phyloP scores from a whole-genome alignment of 371 early-diverging fungal genomes.

The Lichtheimia corymbifera region DNA sequence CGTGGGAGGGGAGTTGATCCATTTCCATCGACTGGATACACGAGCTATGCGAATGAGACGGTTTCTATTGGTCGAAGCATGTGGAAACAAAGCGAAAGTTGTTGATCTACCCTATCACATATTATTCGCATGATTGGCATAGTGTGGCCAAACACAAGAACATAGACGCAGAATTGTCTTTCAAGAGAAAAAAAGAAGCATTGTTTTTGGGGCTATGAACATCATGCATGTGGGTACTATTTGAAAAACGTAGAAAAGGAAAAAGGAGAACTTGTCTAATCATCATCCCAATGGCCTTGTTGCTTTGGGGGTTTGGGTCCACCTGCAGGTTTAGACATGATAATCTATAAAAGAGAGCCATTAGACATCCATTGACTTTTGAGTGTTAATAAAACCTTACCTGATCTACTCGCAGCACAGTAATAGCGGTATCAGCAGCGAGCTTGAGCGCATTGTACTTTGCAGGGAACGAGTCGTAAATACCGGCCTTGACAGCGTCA shows the following conservation, averaged over 20 bases:
- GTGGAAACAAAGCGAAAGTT: too few species aligned
- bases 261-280: slow-evolving; percentile 41
- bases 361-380: not conserved
- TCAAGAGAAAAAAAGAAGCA: not conserved
- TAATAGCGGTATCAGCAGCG: slow-evolving; percentile 93
- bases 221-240: not conserved
- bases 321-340: slow-evolving; percentile 98
- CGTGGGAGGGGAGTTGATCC: too few species aligned
- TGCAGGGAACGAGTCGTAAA: slow-evolving; percentile 79
- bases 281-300: slow-evolving; percentile 91
- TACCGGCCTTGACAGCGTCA: slow-evolving; percentile 77
- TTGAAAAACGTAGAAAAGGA: too few species aligned
- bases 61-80: too few species aligned
- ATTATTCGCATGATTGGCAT: too few species aligned
- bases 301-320: slow-evolving; percentile 93
- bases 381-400: slow-evolving; percentile 27
- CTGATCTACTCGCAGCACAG: slow-evolving; percentile 95
- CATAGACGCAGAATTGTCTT: too few species aligned
- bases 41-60: too few species aligned
- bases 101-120: too few species aligned
- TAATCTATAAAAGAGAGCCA: slow-evolving; percentile 60
- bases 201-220: slow-evolving; percentile 4
- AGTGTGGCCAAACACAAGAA: too few species aligned
- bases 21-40: too few species aligned
- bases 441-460: slow-evolving; percentile 89